Evolutionary conservation across 1,284 basidiomycete species (phyloP).

Genomic region (Flammula alnicola): DNA sequence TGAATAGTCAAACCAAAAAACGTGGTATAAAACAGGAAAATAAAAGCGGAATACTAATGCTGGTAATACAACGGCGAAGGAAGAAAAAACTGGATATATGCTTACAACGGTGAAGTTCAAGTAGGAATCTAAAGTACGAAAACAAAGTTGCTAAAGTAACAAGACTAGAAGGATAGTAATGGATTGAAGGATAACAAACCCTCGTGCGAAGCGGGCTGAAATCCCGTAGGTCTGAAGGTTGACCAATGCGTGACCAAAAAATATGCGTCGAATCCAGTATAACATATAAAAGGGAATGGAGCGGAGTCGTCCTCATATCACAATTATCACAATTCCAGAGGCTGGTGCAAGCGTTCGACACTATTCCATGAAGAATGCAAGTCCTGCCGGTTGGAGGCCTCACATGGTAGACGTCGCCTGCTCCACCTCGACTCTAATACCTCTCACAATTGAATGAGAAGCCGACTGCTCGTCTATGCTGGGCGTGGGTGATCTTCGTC

Average conservation of each 20-base stretch:
- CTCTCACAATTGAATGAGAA: slow-evolving; percentile 15
- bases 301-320: neutral
- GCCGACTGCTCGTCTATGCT: slow-evolving; percentile 39
- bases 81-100: slow-evolving; percentile 4
- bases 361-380: neutral
- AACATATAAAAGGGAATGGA: neutral
- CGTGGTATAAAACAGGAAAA: neutral
- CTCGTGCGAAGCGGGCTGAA: neutral
- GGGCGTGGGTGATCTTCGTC: slow-evolving; percentile 29
- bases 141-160: neutral
- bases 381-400: neutral
- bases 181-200: neutral
- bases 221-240: neutral
- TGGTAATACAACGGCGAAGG: slow-evolving; percentile 19
- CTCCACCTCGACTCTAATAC: slow-evolving; percentile 25
- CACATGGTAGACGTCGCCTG: slow-evolving; percentile 20
- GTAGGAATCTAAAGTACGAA: neutral
- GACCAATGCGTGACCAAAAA: too few relatives aligned
- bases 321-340: neutral
- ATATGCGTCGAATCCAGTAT: slow-evolving; percentile 3
- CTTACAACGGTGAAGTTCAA: neutral
- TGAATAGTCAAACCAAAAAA: slow-evolving; percentile 1
- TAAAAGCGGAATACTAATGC: neutral
- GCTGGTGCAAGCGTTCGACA: neutral
- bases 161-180: slow-evolving; percentile 5